Percentiles rank a stretch among this genome's conserved stretches.
Conservation (phyloP, 2,329 filamentous ascomycete species). For the Mariannaea sp. region DNA sequence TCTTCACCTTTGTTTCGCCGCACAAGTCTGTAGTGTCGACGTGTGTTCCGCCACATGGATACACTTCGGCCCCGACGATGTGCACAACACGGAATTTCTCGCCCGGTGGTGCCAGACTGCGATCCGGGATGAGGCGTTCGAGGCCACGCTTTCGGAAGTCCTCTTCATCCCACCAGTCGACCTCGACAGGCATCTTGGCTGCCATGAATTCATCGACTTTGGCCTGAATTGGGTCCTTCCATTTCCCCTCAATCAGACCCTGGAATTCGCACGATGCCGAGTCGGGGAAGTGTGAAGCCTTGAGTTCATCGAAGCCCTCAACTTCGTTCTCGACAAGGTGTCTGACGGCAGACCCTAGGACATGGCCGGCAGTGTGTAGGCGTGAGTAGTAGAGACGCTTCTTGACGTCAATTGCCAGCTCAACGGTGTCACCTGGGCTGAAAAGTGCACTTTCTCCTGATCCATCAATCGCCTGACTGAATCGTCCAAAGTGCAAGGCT, state of each 20-base stretch:
- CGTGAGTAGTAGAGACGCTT: conserved; percentile 68
- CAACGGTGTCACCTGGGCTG: conserved; percentile 48
- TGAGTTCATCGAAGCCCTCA: conserved; percentile 64
- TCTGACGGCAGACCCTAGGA: conserved; percentile 70
- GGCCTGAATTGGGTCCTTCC: conserved; percentile 65
- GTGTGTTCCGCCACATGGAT: conserved; percentile 78
- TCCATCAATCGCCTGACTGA: conserved; percentile 38
- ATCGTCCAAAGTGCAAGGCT: conserved; percentile 70
- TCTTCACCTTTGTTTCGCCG: conserved; percentile 67
- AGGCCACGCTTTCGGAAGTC: conserved; percentile 61
- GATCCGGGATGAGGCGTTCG: conserved; percentile 60
- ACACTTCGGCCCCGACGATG: conserved; percentile 70
- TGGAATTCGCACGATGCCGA: conserved; percentile 70
- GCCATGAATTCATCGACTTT: conserved; percentile 63
- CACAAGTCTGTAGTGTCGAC: conserved; percentile 63
- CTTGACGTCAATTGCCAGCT: conserved; percentile 63
- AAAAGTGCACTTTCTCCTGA: conserved; percentile 39
- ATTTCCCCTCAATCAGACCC: conserved; percentile 67
- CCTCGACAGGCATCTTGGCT: conserved; percentile 61
- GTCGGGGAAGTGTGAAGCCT: conserved; percentile 73
- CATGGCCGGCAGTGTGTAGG: conserved; percentile 74
- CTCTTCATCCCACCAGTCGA: conserved; percentile 68
- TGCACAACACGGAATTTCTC: conserved; percentile 69
- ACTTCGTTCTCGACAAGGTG: conserved; percentile 58
- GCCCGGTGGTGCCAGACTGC: conserved; percentile 35